Evolutionary conservation across 768 basidiomycete species (phyloP).

Genomic region (Bullera alba): DNA sequence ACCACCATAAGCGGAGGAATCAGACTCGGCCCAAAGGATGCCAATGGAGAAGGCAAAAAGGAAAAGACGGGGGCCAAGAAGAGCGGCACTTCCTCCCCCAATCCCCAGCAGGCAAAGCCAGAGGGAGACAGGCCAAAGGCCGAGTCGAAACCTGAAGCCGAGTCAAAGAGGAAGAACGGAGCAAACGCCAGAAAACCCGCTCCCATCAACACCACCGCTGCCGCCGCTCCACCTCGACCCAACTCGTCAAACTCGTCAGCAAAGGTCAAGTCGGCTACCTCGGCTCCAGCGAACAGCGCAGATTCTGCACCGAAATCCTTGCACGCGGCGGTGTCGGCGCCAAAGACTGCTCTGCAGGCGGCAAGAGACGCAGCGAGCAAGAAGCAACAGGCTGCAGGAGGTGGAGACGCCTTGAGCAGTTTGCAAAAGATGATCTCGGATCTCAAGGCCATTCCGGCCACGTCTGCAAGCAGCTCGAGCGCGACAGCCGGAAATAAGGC

Average conservation of each 20-base stretch:
- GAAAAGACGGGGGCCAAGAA: slow-evolving; percentile 5
- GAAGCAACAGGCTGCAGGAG: slow-evolving; percentile 13
- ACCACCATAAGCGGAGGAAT: slow-evolving; percentile 34
- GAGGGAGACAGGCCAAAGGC: neutral
- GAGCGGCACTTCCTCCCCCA: neutral
- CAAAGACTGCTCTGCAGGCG: slow-evolving; percentile 29
- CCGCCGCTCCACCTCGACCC: slow-evolving; percentile 8
- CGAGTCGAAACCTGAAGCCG: slow-evolving; percentile 3
- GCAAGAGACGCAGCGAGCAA: slow-evolving; percentile 26
- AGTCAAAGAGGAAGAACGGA: neutral
- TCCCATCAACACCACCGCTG: slow-evolving; percentile 26
- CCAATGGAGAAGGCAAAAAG: slow-evolving; percentile 4
- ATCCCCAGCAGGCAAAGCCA: neutral
- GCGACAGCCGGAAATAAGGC: slow-evolving; percentile 3
- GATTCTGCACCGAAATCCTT: slow-evolving; percentile 11
- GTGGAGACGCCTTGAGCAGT: slow-evolving; percentile 30
- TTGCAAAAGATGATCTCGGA: slow-evolving; percentile 91
- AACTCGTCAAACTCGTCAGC: slow-evolving; percentile 8
- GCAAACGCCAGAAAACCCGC: slow-evolving; percentile 6
- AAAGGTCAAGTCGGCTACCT: neutral
- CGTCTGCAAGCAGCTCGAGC: slow-evolving; percentile 44
- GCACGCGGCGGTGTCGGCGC: slow-evolving; percentile 13
- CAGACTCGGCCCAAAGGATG: slow-evolving; percentile 21
- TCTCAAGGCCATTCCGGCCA: slow-evolving; percentile 74
- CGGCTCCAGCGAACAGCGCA: neutral